Evolutionary conservation across 352 stramenopile species (phyloP).

Genomic region (Aphanomyces invadans): DNA sequence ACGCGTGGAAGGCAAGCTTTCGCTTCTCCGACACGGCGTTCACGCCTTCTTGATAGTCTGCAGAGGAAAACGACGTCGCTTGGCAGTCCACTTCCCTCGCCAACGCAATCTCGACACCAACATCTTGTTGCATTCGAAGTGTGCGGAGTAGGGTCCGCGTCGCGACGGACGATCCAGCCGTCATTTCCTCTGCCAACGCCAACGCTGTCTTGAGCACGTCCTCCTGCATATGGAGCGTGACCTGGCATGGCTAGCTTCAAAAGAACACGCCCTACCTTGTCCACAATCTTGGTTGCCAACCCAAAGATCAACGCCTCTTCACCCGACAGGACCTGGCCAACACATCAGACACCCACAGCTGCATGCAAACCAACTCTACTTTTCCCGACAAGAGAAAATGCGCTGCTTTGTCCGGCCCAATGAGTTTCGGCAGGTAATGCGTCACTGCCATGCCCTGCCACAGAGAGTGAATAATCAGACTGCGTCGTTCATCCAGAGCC

Average conservation of each 20-base stretch:
- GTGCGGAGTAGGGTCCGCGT: constrained; percentile 55
- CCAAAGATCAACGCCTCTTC: constrained; percentile 42
- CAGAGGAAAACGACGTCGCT: constrained; percentile 69
- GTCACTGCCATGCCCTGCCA: constrained; percentile 68
- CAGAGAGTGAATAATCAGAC: not conserved
- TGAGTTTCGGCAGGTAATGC: constrained; percentile 65
- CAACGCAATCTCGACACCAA: constrained; percentile 52
- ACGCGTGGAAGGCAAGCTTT: constrained; percentile 43
- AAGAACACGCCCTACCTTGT: constrained; percentile 27
- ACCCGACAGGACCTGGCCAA: constrained; percentile 45
- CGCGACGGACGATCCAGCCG: constrained; percentile 50
- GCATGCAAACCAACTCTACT: constrained; percentile 24
- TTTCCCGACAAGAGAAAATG: constrained; percentile 73
- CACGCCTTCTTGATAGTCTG: constrained; percentile 75
- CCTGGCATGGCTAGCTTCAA: not conserved
- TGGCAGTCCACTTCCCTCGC: constrained; percentile 70
- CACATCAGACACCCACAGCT: not conserved
- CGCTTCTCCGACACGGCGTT: constrained; percentile 58
- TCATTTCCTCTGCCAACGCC: constrained; percentile 51
- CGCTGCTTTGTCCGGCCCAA: constrained; percentile 50
- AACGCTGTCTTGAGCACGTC: constrained; percentile 43
- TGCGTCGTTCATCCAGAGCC: not conserved
- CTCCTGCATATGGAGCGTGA: constrained; percentile 22
- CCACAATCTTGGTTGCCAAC: constrained; percentile 45
- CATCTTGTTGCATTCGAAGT: constrained; percentile 55